Conservation (phyloP, 129 eudicot species). For the Rutidosis leptorrhynchoides region DNA sequence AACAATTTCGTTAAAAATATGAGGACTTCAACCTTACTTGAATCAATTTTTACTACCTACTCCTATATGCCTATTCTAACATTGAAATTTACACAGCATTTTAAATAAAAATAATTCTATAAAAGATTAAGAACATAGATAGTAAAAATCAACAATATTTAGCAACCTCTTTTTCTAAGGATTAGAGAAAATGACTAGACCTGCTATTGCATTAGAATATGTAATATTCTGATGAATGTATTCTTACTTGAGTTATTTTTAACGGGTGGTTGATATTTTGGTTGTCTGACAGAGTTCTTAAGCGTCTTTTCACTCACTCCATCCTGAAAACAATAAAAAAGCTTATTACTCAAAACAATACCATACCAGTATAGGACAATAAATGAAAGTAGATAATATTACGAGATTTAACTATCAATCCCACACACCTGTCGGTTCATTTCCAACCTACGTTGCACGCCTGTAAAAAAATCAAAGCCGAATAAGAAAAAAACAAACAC, state of each 20-base stretch:
- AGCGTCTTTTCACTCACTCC: conserved; percentile 46
- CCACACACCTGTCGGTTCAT: conserved; percentile 56
- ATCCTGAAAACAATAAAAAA: conserved; percentile 37
- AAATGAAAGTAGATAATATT: background rate
- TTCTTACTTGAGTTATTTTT: conserved; percentile 54
- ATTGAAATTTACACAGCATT: too few relatives aligned
- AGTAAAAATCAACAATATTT: background rate
- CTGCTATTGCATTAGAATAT: background rate
- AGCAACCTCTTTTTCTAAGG: background rate
- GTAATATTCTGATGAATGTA: background rate
- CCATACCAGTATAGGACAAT: background rate
- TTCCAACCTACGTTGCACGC: conserved; percentile 76
- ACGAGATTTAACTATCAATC: background rate
- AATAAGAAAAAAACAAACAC: conserved; percentile 12
- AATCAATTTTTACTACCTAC: too few relatives aligned
- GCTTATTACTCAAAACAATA: background rate
- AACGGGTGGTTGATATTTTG: conserved; percentile 71
- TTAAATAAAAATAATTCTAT: too few relatives aligned
- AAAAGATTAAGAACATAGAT: too few relatives aligned
- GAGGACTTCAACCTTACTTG: too few relatives aligned
- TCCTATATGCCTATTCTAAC: too few relatives aligned
- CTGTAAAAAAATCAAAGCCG: conserved; percentile 23
- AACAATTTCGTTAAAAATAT: too few relatives aligned
- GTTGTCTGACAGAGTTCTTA: conserved; percentile 43
- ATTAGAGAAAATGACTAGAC: background rate